Base-by-base conservation (phyloP, 1,284 basidiomycete species). In the Omphalotus olearius region DNA sequence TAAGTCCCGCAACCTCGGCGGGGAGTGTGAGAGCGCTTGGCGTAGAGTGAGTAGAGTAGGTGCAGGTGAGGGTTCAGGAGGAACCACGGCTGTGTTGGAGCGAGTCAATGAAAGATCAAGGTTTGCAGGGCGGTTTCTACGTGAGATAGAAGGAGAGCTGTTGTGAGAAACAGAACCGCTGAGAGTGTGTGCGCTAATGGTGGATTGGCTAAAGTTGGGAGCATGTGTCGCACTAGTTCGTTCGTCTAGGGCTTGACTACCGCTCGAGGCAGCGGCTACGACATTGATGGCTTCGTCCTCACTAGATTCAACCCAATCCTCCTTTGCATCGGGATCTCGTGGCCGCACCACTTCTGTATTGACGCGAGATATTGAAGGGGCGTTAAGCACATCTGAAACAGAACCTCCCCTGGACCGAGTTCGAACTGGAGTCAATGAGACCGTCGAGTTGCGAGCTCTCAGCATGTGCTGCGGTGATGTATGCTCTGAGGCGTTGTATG, bases 271-370 rank as follows among this genome's bases (percentile, higher is more conserved):
- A 9, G 88, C 88, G 1, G 88, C 84, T 40, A 90, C 79, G 41
- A 88, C 71, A 60, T 88, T 81, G 51, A 91, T 88, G 11, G 87
- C 89, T 65, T 91, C 89, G 47, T 91, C 88, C 56, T 91, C 89
- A 59, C 87, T 90, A 3, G 78, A 82, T 55, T 84, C 79, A 23
- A 72, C 66, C 85, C 86, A 88, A 52, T 71, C 73, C 30, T 33
- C 30, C 58, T 84, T 84, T n/a, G 66, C 64, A 58, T 85, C 83
- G 10, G 67, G 65, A 55, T 75, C 66, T 41, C 62, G 65, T 4
- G 66, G 57, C 53, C 64, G 63, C 23, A 64, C 62, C 23, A 65
- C 61, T 45, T 66, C 64, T 6, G 55, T 58, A 43, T 59, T 56
- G 26, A 65, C 62, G 13, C 66, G 65, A 23, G 64, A 52, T 46